Evolutionary conservation across 2,329 filamentous ascomycete genomes (phyloP).

Genomic region (Neofusicoccum sp.): DNA sequence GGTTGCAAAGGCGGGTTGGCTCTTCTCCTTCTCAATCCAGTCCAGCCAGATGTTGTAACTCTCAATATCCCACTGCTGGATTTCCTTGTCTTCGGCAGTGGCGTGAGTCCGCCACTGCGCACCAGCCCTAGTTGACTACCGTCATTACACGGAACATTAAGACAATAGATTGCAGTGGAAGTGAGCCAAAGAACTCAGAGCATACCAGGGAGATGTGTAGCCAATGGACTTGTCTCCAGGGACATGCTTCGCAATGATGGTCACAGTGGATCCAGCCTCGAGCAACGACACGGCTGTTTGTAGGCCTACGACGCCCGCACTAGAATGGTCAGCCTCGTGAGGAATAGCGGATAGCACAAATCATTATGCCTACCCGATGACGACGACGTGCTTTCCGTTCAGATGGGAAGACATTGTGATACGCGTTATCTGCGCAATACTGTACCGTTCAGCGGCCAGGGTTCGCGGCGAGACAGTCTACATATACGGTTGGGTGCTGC

Average conservation of each 20-base stretch:
- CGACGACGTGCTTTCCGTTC: slow-evolving; percentile 8
- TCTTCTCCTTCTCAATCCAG: slow-evolving; percentile 27
- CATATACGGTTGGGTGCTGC: not conserved
- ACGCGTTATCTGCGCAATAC: not conserved
- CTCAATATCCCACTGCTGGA: slow-evolving; percentile 42
- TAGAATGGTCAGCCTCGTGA: slow-evolving; percentile 15
- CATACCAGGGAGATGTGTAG: slow-evolving; percentile 46
- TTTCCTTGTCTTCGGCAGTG: slow-evolving; percentile 28
- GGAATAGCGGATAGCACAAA: not conserved
- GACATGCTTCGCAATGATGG: slow-evolving; percentile 43
- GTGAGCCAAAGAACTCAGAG: not conserved
- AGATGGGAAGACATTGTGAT: slow-evolving; percentile 2
- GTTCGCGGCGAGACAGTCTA: not conserved
- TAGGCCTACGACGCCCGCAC: slow-evolving; percentile 49
- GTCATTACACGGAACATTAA: not conserved
- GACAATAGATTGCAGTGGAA: not conserved
- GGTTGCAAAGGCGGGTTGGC: slow-evolving; percentile 22
- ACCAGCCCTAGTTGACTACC: slow-evolving; percentile 39
- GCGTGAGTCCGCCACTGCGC: slow-evolving; percentile 50
- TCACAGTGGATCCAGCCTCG: slow-evolving; percentile 41
- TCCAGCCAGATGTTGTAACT: slow-evolving; percentile 44
- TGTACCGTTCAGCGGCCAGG: not conserved
- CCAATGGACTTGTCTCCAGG: slow-evolving; percentile 43
- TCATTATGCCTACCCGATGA: not conserved
- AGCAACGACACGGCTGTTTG: slow-evolving; percentile 46